Percentiles rank a stretch among this genome's conserved stretches.
Evolutionary conservation across 163 green algal genomes (phyloP).

Genomic region (Trebouxiophyceae sp.): DNA sequence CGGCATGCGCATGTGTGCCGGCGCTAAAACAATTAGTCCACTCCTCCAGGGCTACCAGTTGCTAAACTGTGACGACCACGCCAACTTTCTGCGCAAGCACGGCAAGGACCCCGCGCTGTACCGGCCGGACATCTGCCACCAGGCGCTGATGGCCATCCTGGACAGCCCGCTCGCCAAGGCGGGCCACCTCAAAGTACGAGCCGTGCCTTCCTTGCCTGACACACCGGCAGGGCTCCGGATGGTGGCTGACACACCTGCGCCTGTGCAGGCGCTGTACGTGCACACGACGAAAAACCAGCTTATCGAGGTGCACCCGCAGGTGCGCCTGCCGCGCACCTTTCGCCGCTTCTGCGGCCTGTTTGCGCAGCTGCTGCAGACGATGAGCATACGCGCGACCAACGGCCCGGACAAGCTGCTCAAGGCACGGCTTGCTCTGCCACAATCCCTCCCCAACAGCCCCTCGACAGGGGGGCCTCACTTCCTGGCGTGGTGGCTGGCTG

Average conservation of each 20-base stretch:
- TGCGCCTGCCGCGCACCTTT: slow-evolving; percentile 92
- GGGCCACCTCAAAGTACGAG: slow-evolving; percentile 72
- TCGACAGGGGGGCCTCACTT: too few relatives aligned
- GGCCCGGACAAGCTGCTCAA: slow-evolving; percentile 93
- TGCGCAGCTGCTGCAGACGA: slow-evolving; percentile 97
- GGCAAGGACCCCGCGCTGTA: slow-evolving; percentile 80
- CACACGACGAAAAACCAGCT: slow-evolving; percentile 90
- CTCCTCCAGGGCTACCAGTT: slow-evolving; percentile 74
- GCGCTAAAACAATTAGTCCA: too few relatives aligned
- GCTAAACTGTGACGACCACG: slow-evolving; percentile 96
- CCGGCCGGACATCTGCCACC: slow-evolving; percentile 92
- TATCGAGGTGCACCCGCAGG: slow-evolving; percentile 86
- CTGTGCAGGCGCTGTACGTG: slow-evolving; percentile 73
- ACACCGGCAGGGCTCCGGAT: too few relatives aligned
- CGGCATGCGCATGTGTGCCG: neutral
- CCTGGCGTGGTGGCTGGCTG: slow-evolving; percentile 5
- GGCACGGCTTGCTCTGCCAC: too few relatives aligned
- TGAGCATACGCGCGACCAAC: slow-evolving; percentile 91
- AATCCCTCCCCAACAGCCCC: too few relatives aligned
- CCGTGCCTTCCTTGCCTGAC: neutral
- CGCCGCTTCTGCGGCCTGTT: slow-evolving; percentile 93
- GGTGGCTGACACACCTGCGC: neutral
- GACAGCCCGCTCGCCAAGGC: slow-evolving; percentile 96
- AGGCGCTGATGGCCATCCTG: slow-evolving; percentile 88
- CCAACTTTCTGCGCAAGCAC: slow-evolving; percentile 80